A percentile compares a stretch with the other conserved stretches of the same genome.
These are phyloP conservation scores for Fusarium sp. DNA, from an alignment of 2,329 filamentous ascomycete genomes.

Conservation along the genomic window DNA sequence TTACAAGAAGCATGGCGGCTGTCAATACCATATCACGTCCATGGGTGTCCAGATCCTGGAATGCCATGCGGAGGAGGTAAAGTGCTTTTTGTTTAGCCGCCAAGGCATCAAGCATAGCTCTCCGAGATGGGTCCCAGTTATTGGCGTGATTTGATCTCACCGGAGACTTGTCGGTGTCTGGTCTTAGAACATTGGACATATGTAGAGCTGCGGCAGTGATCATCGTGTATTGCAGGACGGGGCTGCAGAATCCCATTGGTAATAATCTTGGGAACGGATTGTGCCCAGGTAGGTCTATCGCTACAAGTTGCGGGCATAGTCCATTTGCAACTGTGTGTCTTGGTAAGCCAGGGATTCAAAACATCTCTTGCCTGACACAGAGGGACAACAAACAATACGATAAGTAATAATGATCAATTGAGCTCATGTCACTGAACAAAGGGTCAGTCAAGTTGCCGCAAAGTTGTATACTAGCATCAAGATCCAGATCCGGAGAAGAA, in stretches of 20 bases:
- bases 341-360: too few species aligned
- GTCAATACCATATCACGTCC: background rate
- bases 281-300: background rate
- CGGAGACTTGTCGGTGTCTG: background rate
- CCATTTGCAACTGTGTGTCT: conserved; percentile 7
- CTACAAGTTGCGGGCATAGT: background rate
- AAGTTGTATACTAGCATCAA: background rate
- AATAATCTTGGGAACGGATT: background rate
- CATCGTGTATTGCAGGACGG: background rate
- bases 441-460: background rate
- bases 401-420: background rate
- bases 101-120: background rate
- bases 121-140: background rate
- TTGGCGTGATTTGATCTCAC: fast-evolving
- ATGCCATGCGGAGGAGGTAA: background rate
- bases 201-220: conserved; percentile 4
- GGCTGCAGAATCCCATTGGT: background rate
- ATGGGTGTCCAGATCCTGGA: background rate
- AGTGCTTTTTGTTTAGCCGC: background rate
- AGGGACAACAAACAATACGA: background rate
- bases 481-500: fast-evolving
- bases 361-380: too few species aligned
- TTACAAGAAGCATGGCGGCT: background rate
- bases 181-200: conserved; percentile 6
- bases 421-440: background rate